Evolutionary conservation across 2,329 filamentous ascomycete species (phyloP).

Genomic region (Ciborinia camelliae): DNA sequence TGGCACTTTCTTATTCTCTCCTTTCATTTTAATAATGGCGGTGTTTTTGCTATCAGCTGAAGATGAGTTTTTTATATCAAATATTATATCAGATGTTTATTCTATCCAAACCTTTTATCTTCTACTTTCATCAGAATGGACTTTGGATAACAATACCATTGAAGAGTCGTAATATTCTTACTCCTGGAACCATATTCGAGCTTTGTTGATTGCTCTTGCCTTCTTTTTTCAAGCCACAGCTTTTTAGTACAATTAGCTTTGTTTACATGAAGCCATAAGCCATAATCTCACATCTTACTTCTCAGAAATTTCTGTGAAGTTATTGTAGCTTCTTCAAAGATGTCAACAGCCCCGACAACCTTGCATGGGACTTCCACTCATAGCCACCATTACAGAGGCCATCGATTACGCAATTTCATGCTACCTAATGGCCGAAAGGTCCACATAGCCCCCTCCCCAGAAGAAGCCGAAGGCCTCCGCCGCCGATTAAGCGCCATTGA

Average conservation of each 20-base stretch:
- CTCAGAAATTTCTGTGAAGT: neutral
- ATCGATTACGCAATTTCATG: constrained; percentile 50
- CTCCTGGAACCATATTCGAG: neutral
- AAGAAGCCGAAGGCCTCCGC: constrained; percentile 50
- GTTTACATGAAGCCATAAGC: neutral
- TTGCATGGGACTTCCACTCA: constrained; percentile 16
- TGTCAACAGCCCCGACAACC: constrained; percentile 27
- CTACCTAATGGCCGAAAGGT: constrained; percentile 54
- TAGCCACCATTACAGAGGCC: constrained; percentile 35
- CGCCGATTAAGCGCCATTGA: constrained; percentile 42
- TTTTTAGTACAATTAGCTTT: neutral
- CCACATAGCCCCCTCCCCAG: constrained; percentile 53
- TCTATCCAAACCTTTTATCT: neutral
- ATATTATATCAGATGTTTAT: neutral
- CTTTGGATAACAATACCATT: neutral
- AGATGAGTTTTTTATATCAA: neutral
- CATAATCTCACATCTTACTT: too few relatives aligned
- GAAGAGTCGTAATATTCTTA: neutral
- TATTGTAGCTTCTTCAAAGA: constrained; percentile 1
- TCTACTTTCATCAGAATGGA: neutral
- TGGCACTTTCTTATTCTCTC: neutral
- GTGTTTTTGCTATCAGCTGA: neutral
- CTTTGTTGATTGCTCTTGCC: neutral
- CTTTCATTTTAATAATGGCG: neutral
- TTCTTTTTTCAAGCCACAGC: neutral